These are phyloP conservation scores for Fusarium sp. DNA, from an alignment of 2,329 filamentous ascomycete species.

Conservation along the genomic window DNA sequence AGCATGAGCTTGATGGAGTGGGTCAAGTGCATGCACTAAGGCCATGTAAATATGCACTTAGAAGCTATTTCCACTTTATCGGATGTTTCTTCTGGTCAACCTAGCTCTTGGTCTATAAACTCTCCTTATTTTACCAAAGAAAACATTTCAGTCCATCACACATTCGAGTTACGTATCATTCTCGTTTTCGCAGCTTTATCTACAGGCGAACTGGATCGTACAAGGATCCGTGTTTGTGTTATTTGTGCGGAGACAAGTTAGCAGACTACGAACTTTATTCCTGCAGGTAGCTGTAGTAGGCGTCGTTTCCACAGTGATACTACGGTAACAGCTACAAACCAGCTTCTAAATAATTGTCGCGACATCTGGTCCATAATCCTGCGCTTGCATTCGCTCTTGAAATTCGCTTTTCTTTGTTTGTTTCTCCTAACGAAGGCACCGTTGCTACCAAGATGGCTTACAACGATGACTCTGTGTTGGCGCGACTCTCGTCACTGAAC, in stretches of 20 bases:
- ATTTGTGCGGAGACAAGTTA: constrained; percentile 19
- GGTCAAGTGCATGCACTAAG: constrained; percentile 35
- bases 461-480: constrained; percentile 92
- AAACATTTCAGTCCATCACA: constrained; percentile 37
- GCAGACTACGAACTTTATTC: constrained; percentile 34
- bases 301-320: constrained; percentile 42
- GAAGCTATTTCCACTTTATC: constrained; percentile 31
- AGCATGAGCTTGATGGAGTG: constrained; percentile 16
- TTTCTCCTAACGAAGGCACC: not conserved
- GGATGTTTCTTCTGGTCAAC: constrained; percentile 37
- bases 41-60: constrained; percentile 40
- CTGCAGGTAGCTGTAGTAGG: constrained; percentile 46
- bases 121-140: constrained; percentile 39
- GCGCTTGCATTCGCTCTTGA: not conserved
- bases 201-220: constrained; percentile 13
- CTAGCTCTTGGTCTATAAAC: constrained; percentile 39
- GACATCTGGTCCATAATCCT: constrained; percentile 8
- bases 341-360: constrained; percentile 37
- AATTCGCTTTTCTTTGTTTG: not conserved
- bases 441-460: constrained; percentile 76
- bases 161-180: constrained; percentile 31
- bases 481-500: constrained; percentile 93
- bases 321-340: constrained; percentile 40
- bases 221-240: constrained; percentile 6
- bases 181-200: constrained; percentile 19